Evolutionary conservation across 257 asterid genomes (phyloP).

Genomic region (Anisodus acutangulus): DNA sequence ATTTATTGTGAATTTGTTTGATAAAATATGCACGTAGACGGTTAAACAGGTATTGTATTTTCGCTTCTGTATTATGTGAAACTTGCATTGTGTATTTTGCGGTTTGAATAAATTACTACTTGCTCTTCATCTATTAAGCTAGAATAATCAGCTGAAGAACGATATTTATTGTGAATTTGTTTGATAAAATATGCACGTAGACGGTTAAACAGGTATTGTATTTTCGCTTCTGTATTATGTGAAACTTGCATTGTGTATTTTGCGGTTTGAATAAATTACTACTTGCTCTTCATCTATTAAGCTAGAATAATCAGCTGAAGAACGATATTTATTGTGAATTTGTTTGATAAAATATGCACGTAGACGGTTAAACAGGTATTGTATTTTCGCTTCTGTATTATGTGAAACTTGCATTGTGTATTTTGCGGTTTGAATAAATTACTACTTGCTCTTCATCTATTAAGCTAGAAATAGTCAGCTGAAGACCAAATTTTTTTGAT

Average conservation of each 20-base stretch:
- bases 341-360: not conserved
- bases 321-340: not conserved
- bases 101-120: not conserved
- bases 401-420: not conserved
- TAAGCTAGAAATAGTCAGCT: not conserved
- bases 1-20: not conserved
- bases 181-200: not conserved
- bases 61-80: too few species aligned
- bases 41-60: not conserved
- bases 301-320: not conserved
- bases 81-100: constrained; percentile 3
- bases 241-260: not conserved
- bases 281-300: not conserved
- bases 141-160: not conserved
- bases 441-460: not conserved
- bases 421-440: not conserved
- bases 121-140: not conserved
- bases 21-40: not conserved
- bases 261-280: not conserved
- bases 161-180: not conserved
- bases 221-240: too few species aligned
- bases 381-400: too few species aligned
- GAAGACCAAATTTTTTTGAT: not conserved
- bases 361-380: not conserved
- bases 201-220: not conserved